phyloP scores from a whole-genome alignment of 129 eudicot species.

The Smallanthus sonchifolius region DNA sequence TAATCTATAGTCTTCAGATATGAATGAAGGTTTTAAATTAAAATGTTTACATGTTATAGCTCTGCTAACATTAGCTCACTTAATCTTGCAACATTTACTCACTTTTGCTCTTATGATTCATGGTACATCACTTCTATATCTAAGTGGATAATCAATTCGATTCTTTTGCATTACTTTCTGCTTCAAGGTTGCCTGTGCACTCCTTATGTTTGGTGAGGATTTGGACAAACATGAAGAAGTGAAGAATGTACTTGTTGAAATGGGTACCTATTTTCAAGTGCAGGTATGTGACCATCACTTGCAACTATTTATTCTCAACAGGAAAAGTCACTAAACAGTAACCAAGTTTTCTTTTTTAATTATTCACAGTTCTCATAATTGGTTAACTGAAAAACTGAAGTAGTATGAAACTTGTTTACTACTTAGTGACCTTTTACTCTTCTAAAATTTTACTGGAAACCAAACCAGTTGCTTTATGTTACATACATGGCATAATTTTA shows the following conservation, averaged over 20 bases:
- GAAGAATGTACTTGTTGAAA: constrained; percentile 69
- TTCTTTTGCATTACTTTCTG: constrained; percentile 3
- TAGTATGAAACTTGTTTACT: neutral
- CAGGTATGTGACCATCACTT: constrained; percentile 45
- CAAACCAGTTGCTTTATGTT: neutral
- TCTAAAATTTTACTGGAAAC: neutral
- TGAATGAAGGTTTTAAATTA: neutral
- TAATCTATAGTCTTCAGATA: neutral
- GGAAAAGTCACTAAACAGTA: neutral
- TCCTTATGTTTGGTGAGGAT: constrained; percentile 72
- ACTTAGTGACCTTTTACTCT: neutral
- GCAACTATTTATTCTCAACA: neutral
- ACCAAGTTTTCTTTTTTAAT: neutral
- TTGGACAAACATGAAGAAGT: constrained; percentile 69
- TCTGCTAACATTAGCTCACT: neutral
- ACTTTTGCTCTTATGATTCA: neutral
- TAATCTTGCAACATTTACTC: neutral
- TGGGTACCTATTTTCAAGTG: constrained; percentile 93
- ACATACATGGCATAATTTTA: too few relatives aligned
- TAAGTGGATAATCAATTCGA: neutral
- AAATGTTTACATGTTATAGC: neutral
- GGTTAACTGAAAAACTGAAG: neutral
- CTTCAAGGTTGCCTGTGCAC: constrained; percentile 81
- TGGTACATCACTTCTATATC: constrained; percentile 3
- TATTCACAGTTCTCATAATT: neutral